Evolutionary conservation across 768 basidiomycete genomes (phyloP).

Genomic region (Trametes elegans): DNA sequence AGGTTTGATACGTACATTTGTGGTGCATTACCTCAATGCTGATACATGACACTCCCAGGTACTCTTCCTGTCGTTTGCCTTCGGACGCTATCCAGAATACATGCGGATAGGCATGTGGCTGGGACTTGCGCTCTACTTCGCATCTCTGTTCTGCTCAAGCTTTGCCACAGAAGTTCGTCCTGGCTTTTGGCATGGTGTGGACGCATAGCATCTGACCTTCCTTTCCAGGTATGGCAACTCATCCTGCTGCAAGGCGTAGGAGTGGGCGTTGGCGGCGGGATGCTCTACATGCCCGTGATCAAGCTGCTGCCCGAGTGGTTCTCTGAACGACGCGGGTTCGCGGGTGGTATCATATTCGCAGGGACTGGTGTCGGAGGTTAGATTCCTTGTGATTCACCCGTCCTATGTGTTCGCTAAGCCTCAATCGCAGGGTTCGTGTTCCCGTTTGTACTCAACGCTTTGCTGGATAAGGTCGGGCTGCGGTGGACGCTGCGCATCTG

Average conservation of each 20-base stretch:
- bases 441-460: conserved; percentile 18
- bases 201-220: background rate
- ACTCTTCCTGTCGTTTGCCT: too few relatives aligned
- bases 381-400: too few relatives aligned
- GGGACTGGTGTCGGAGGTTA: conserved; percentile 20
- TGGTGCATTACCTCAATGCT: too few relatives aligned
- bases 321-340: conserved; percentile 19
- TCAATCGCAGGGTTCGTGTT: conserved; percentile 22
- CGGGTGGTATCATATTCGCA: conserved; percentile 21
- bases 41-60: too few relatives aligned
- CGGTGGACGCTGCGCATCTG: conserved; percentile 22
- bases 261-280: conserved; percentile 18
- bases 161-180: background rate
- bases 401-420: too few relatives aligned
- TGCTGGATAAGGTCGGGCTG: conserved; percentile 17
- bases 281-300: conserved; percentile 17
- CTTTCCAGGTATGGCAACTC: conserved; percentile 18
- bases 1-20: too few relatives aligned
- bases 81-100: too few relatives aligned
- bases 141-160: too few relatives aligned
- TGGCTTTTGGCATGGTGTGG: background rate
- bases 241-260: conserved; percentile 22
- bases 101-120: too few relatives aligned
- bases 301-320: conserved; percentile 23
- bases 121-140: too few relatives aligned